A percentile compares a stretch with the other conserved stretches of the same genome.
Evolutionary conservation across 495 filamentous ascomycete species (phyloP).

Genomic region (Astrothelium subdiscretum): DNA sequence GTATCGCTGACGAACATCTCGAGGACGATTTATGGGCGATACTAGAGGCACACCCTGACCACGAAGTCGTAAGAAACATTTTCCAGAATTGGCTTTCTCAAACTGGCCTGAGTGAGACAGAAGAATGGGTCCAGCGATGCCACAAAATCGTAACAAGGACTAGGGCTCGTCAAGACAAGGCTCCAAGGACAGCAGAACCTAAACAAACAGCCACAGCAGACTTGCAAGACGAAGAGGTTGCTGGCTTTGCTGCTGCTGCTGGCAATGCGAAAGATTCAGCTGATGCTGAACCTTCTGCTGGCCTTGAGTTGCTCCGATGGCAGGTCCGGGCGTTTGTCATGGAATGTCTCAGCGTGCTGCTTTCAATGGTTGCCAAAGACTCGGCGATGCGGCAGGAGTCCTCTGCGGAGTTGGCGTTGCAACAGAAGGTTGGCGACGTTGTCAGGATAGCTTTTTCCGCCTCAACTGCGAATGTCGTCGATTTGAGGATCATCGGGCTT

Average conservation of each 20-base stretch:
- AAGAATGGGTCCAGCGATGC: constrained; percentile 74
- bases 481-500: constrained; percentile 77
- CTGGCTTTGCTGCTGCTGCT: constrained; percentile 72
- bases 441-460: constrained; percentile 95
- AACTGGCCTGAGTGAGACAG: constrained; percentile 64
- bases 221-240: constrained; percentile 89
- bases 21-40: constrained; percentile 89
- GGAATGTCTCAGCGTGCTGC: constrained; percentile 76
- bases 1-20: constrained; percentile 58
- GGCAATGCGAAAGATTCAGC: constrained; percentile 54
- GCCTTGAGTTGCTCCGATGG: constrained; percentile 87
- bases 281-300: constrained; percentile 44
- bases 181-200: constrained; percentile 32
- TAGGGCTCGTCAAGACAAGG: constrained; percentile 41
- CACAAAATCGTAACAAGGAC: constrained; percentile 85
- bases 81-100: constrained; percentile 86
- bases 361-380: constrained; percentile 62
- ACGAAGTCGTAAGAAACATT: constrained; percentile 67
- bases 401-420: constrained; percentile 59
- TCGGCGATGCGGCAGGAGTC: constrained; percentile 57
- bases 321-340: constrained; percentile 93
- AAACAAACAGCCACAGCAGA: constrained; percentile 51
- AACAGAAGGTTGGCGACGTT: constrained; percentile 81
- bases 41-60: constrained; percentile 62
- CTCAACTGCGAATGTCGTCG: constrained; percentile 83